Evolutionary conservation across 2,329 filamentous ascomycete species (phyloP).

Genomic region (Arthrinium puccinioides): DNA sequence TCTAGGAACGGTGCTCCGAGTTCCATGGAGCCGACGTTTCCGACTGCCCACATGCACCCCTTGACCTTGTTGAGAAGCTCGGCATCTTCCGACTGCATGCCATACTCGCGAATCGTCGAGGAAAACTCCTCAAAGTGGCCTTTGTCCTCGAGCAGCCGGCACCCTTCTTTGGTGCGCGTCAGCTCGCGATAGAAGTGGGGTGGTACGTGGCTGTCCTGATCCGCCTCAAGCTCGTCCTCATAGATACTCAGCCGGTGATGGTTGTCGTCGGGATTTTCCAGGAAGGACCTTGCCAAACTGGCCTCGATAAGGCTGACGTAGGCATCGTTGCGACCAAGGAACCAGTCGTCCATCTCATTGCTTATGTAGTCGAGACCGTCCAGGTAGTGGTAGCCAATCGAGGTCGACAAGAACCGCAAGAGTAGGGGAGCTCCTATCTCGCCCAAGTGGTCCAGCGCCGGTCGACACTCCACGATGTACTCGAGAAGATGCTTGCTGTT

Average conservation of each 20-base stretch:
- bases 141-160: constrained; percentile 80
- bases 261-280: constrained; percentile 54
- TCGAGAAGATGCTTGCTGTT: constrained; percentile 87
- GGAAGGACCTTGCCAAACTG: constrained; percentile 81
- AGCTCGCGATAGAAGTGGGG: constrained; percentile 97
- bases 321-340: constrained; percentile 90
- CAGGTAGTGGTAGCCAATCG: constrained; percentile 94
- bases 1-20: constrained; percentile 91
- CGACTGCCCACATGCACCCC: constrained; percentile 93
- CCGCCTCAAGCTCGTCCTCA: constrained; percentile 47
- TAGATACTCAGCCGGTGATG: constrained; percentile 51
- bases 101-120: constrained; percentile 78
- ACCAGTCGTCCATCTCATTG: constrained; percentile 99
- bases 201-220: constrained; percentile 64
- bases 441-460: constrained; percentile 87
- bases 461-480: constrained; percentile 93
- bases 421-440: constrained; percentile 93
- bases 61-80: constrained; percentile 92
- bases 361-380: constrained; percentile 97
- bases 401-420: constrained; percentile 88
- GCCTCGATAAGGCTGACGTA: constrained; percentile 94
- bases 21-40: constrained; percentile 97
- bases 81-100: constrained; percentile 74
- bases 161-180: constrained; percentile 87
- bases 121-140: constrained; percentile 95